A percentile compares a stretch with the other conserved stretches of the same genome.
Evolutionary conservation across 768 basidiomycete species (phyloP).

Genomic region (Hortiboletus campestris): DNA sequence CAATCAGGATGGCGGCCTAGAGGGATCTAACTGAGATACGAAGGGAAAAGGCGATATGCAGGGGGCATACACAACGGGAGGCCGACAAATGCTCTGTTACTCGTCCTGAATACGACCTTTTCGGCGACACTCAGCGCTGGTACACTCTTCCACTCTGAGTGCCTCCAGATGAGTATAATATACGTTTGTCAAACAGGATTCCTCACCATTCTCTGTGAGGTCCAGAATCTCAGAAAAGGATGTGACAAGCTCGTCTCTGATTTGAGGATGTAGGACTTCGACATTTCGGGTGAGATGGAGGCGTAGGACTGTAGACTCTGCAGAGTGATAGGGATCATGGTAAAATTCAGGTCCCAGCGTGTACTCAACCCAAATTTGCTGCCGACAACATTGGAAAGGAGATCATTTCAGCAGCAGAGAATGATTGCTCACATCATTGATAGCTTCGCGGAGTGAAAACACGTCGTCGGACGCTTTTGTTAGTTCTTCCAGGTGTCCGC

Average conservation of each 20-base stretch:
- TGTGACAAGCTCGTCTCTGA: conserved; percentile 43
- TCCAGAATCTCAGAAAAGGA: conserved; percentile 41
- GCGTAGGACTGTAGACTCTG: conserved; percentile 24
- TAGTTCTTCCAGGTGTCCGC: conserved; percentile 10
- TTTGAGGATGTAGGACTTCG: neutral
- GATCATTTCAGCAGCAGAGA: too few species aligned
- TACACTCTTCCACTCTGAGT: conserved; percentile 1
- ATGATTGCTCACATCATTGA: conserved; percentile 32
- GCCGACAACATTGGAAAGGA: neutral
- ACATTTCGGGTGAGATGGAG: neutral
- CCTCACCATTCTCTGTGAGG: neutral
- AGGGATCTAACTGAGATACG: conserved; percentile 2
- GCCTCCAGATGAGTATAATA: neutral
- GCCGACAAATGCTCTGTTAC: conserved; percentile 42
- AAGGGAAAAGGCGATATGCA: neutral
- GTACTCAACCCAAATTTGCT: conserved; percentile 40
- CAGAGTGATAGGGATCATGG: conserved; percentile 28
- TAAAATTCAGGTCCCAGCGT: conserved; percentile 36
- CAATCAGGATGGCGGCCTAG: conserved; percentile 42
- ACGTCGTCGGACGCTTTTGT: conserved; percentile 23
- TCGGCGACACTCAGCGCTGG: neutral
- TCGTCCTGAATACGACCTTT: conserved; percentile 23
- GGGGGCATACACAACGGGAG: conserved; percentile 41
- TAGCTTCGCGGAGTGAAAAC: conserved; percentile 35
- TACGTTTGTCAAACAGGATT: neutral